phyloP scores from a whole-genome alignment of 2,329 filamentous ascomycete genomes.

The Paecilomyces dactylethromorphus region DNA sequence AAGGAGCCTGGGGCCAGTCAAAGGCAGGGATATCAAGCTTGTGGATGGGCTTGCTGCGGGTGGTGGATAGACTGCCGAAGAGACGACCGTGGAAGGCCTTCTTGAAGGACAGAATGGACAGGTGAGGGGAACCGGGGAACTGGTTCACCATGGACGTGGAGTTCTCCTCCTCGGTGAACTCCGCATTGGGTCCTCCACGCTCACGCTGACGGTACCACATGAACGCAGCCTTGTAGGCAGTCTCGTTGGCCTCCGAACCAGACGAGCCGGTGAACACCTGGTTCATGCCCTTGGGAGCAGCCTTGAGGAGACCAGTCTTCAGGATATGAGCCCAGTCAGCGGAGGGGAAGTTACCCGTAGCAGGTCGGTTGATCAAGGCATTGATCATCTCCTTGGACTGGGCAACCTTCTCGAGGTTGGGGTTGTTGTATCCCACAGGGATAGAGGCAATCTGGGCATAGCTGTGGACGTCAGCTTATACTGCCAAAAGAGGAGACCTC shows the following conservation, averaged over 20 bases:
- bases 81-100: constrained; percentile 84
- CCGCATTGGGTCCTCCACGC: constrained; percentile 68
- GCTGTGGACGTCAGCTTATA: constrained; percentile 30
- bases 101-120: constrained; percentile 86
- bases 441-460: constrained; percentile 93
- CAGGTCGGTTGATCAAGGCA: constrained; percentile 80
- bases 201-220: constrained; percentile 81
- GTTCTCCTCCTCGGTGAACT: constrained; percentile 75
- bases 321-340: constrained; percentile 77
- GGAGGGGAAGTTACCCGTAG: constrained; percentile 84
- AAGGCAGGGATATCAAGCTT: constrained; percentile 93
- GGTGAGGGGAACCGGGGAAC: constrained; percentile 66
- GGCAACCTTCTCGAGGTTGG: constrained; percentile 62
- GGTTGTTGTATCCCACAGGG: constrained; percentile 88
- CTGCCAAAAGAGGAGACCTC: not conserved
- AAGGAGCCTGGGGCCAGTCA: constrained; percentile 87
- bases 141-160: constrained; percentile 72
- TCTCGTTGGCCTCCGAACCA: constrained; percentile 89
- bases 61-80: constrained; percentile 81
- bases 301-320: constrained; percentile 71
- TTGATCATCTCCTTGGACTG: constrained; percentile 71
- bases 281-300: constrained; percentile 74
- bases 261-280: constrained; percentile 89
- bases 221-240: constrained; percentile 91
- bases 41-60: constrained; percentile 87